These are phyloP conservation scores for Taxawa tesnikishii DNA, from an alignment of 2,329 filamentous ascomycete genomes.

Conservation along the genomic window DNA sequence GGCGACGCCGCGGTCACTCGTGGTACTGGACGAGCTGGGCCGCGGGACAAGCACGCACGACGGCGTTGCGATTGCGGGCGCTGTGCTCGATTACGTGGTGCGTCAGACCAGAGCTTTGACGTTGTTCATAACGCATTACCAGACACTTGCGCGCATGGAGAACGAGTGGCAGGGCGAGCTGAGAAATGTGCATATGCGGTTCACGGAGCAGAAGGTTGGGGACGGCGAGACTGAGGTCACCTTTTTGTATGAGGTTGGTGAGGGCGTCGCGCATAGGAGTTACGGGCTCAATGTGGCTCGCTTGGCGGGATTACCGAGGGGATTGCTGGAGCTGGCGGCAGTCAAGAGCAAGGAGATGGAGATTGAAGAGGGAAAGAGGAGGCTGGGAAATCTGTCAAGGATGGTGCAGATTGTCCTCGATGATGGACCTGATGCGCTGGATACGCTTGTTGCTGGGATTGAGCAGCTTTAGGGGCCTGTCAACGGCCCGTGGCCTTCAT, in stretches of 20 bases:
- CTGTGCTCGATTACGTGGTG: constrained; percentile 77
- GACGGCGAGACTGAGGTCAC: constrained; percentile 67
- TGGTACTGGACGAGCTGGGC: constrained; percentile 90
- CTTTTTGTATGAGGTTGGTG: constrained; percentile 84
- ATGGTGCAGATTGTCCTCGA: constrained; percentile 9
- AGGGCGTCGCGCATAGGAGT: constrained; percentile 83
- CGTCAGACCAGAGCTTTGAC: constrained; percentile 63
- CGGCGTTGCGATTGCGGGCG: constrained; percentile 87
- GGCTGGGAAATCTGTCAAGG: constrained; percentile 33
- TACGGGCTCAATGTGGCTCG: constrained; percentile 91
- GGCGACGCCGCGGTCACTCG: constrained; percentile 70
- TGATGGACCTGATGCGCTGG: constrained; percentile 18
- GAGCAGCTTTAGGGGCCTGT: no score
- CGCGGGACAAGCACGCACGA: constrained; percentile 91
- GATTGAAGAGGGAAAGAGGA: constrained; percentile 52
- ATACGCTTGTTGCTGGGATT: constrained; percentile 27
- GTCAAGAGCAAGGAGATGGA: constrained; percentile 72
- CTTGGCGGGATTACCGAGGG: constrained; percentile 65
- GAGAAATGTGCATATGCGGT: constrained; percentile 89
- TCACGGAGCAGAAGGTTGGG: constrained; percentile 44
- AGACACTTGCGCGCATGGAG: constrained; percentile 64
- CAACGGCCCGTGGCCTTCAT: no score
- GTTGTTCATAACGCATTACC: constrained; percentile 96
- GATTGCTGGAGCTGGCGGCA: constrained; percentile 68
- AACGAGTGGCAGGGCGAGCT: constrained; percentile 54